Evolutionary conservation across 495 filamentous ascomycete genomes (phyloP).

Genomic region (Talaromyces borbonicus): DNA sequence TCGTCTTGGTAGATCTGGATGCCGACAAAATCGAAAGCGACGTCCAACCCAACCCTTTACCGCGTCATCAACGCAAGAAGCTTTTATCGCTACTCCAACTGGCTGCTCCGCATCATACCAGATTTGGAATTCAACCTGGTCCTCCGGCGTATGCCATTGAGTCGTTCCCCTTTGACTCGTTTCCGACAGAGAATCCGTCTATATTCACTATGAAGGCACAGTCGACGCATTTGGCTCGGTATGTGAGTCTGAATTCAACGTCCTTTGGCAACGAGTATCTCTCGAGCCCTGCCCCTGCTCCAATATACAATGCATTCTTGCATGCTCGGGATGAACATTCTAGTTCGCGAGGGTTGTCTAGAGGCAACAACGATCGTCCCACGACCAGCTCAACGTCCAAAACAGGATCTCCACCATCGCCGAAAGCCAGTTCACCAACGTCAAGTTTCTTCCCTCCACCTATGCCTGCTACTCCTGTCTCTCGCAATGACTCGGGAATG

Average conservation of each 20-base stretch:
- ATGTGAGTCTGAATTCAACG: slow-evolving; percentile 78
- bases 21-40: slow-evolving; percentile 80
- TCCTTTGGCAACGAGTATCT: slow-evolving; percentile 59
- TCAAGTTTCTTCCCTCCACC: slow-evolving; percentile 65
- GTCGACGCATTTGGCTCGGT: slow-evolving; percentile 66
- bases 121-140: slow-evolving; percentile 75
- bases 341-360: slow-evolving; percentile 35
- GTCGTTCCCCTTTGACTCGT: slow-evolving; percentile 79
- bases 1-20: slow-evolving; percentile 89
- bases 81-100: slow-evolving; percentile 78
- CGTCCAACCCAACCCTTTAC: slow-evolving; percentile 58
- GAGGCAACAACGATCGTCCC: slow-evolving; percentile 56
- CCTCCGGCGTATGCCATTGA: slow-evolving; percentile 92
- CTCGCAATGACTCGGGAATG: slow-evolving; percentile 84
- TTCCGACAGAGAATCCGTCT: slow-evolving; percentile 73
- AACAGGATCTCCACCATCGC: slow-evolving; percentile 68
- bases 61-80: slow-evolving; percentile 83
- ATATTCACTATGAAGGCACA: slow-evolving; percentile 63
- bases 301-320: slow-evolving; percentile 85
- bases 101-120: slow-evolving; percentile 80
- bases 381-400: slow-evolving; percentile 69
- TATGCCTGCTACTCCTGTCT: slow-evolving; percentile 61
- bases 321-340: slow-evolving; percentile 57
- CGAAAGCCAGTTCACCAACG: slow-evolving; percentile 62
- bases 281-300: slow-evolving; percentile 42